Evolutionary conservation across 1,284 basidiomycete genomes (phyloP), one percentile per base, ranked within the genome.

Genomic region (Macrocybe sp.): DNA sequence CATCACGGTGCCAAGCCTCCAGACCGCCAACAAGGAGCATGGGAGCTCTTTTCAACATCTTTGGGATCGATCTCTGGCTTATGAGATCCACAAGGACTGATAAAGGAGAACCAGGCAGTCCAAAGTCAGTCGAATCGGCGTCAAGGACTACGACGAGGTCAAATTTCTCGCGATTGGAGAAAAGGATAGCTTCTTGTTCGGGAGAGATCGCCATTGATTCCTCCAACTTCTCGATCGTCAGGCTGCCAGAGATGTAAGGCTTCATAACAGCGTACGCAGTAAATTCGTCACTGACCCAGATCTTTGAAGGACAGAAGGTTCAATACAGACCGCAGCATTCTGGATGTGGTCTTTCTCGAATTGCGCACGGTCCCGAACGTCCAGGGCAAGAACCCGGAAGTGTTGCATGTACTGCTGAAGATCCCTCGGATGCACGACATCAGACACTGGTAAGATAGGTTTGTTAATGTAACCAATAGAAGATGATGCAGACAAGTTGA

Each of bases 81-180:
- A 96, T 89, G 3, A 85, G 76, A 10, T 76, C 70, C 49, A 83
- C 73, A 32, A 95, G 74, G 8, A 73, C 64, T 1, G 77, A 73
- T n/a, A 89, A 65, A 0, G 86, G 77, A 0, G 77, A 73, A 2
- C 70, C 65, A 10, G 64, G 58, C 8, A 66, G 59, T 4, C 75
- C 78, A 55, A 89, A 79, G 2, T 68, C 66, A 29, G 74, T 74
- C 2, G 92, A 93, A 4, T 74, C 68, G 39, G 79, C 67, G 64
- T 99, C 95, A 64, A 93, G 94, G 2, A 98, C 70, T 7, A 89
- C 89, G n/a, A 98, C 81, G 10, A 97, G 67, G 56, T 98, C 94
- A 64, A 90, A 97, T 57, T 85, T 85, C 60, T 92, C 80, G 29
- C 96, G 85, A 49, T 88, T 85, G 28, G 72, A 66, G 64, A 97